Percentiles rank a stretch among this genome's conserved stretches.
phyloP scores from a whole-genome alignment of 2,329 filamentous ascomycete genomes.

The Blastomyces gilchristii region DNA sequence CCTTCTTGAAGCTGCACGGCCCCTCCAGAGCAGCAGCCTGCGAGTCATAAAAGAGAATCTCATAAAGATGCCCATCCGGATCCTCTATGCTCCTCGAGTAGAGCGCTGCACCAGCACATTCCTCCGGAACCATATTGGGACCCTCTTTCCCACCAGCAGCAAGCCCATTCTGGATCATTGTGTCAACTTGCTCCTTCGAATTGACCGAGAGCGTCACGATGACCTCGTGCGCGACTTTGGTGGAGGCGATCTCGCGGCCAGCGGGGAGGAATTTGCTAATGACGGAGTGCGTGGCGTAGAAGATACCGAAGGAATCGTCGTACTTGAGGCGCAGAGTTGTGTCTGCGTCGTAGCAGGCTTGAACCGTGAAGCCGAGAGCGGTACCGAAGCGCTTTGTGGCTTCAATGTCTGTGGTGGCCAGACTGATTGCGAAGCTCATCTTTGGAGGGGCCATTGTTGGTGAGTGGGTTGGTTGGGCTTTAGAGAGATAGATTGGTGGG shows the following conservation, averaged over 20 bases:
- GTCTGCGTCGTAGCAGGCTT: background rate
- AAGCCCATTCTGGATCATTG: constrained; percentile 7
- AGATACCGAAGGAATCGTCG: constrained; percentile 5
- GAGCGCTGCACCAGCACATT: background rate
- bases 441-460: background rate
- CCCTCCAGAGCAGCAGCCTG: background rate
- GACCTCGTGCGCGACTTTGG: constrained; percentile 3
- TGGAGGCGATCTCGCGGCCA: constrained; percentile 7
- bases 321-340: constrained; percentile 6
- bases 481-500: background rate
- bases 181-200: constrained; percentile 10
- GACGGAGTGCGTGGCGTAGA: constrained; percentile 8
- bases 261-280: constrained; percentile 9
- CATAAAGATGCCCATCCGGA: constrained; percentile 13
- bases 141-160: constrained; percentile 11
- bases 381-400: constrained; percentile 10
- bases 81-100: constrained; percentile 11
- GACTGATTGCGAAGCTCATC: constrained; percentile 6
- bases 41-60: constrained; percentile 6
- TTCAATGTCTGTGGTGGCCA: constrained; percentile 9
- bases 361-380: constrained; percentile 8
- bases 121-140: constrained; percentile 10
- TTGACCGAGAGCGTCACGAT: constrained; percentile 8
- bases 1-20: background rate
- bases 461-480: background rate